Base-by-base conservation (phyloP, 768 basidiomycete species). In the Sistotremastrum suecicum region DNA sequence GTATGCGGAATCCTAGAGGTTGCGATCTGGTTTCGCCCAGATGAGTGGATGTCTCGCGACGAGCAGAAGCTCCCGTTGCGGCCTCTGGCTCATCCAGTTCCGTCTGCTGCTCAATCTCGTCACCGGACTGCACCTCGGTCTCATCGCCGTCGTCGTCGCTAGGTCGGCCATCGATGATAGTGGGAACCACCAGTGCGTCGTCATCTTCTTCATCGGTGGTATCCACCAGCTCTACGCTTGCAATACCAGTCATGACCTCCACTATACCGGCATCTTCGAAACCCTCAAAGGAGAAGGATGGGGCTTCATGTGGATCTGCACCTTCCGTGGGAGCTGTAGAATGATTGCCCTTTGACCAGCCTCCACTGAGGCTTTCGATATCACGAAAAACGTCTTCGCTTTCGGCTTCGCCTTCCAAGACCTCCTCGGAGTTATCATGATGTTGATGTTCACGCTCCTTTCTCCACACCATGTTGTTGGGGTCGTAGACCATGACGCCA, bases 341-440 rank as follows among this genome's bases (percentile, higher is more conserved):
- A 7, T 35, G 39, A 5, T 37, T 47, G 28, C 41, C 45, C 37
- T 43, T 48, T 42, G 35, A 47, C 44, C 35, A 45, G 51, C 83
- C 83, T 46, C 83, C 82, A 34, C 74, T 67, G 54, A 91, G 58
- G 54, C 88, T 90, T 57, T 94, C 91, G 45, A 97, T 83, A 54
- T 91, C 91, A 33, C 76, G 75, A 62, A 97, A 97, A 5, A 88
- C 85, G 65, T 97, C 92, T 53, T 88, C 86, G 50, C 83, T 85
- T 38, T 72, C 68, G 37, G 72, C 67, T 64, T 54, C 59, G 47
- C 46, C 54, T 29, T 59, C 50, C 37, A 62, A 51, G 31, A 45
- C 60, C 45, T 63, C 60, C 11, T 46, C 46, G 8, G 35, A 38
- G 20, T 38, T 51, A 7, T 54, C 65, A 2, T 55, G 52, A 3